Evolutionary conservation across 2,329 filamentous ascomycete genomes (phyloP).

Genomic region (Lachnellula cervina): DNA sequence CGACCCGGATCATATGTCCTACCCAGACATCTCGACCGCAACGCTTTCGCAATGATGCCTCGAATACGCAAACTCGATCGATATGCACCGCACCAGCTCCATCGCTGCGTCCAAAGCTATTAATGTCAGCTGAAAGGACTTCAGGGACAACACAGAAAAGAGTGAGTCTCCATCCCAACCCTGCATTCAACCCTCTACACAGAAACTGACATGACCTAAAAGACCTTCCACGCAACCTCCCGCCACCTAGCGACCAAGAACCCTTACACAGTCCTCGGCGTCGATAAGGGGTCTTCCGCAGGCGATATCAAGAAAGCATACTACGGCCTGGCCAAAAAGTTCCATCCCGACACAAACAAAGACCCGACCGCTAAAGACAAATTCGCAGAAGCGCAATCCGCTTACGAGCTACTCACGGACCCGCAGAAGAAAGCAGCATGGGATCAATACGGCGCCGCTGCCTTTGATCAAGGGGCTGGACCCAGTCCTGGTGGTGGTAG

Average conservation of each 20-base stretch:
- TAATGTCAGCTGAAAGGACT: not conserved
- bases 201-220: slow-evolving; percentile 1
- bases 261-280: slow-evolving; percentile 82
- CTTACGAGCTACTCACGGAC: slow-evolving; percentile 91
- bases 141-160: slow-evolving; percentile 15
- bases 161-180: slow-evolving; percentile 17
- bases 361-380: slow-evolving; percentile 89
- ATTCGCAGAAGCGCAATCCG: slow-evolving; percentile 86
- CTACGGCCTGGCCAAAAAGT: slow-evolving; percentile 96
- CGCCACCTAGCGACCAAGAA: slow-evolving; percentile 49
- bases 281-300: slow-evolving; percentile 73
- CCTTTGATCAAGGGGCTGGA: slow-evolving; percentile 68
- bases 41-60: slow-evolving; percentile 13
- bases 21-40: slow-evolving; percentile 22
- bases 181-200: not conserved
- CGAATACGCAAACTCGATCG: slow-evolving; percentile 19
- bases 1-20: slow-evolving; percentile 26
- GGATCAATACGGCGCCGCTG: slow-evolving; percentile 83
- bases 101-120: slow-evolving; percentile 6
- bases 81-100: slow-evolving; percentile 10
- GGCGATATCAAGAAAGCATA: slow-evolving; percentile 97
- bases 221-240: slow-evolving; percentile 30
- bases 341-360: slow-evolving; percentile 96
- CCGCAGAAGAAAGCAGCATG: slow-evolving; percentile 88
- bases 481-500: slow-evolving; percentile 57